phyloP scores from a whole-genome alignment of 805 yeast species.

The Kregervanrija delftensis region DNA sequence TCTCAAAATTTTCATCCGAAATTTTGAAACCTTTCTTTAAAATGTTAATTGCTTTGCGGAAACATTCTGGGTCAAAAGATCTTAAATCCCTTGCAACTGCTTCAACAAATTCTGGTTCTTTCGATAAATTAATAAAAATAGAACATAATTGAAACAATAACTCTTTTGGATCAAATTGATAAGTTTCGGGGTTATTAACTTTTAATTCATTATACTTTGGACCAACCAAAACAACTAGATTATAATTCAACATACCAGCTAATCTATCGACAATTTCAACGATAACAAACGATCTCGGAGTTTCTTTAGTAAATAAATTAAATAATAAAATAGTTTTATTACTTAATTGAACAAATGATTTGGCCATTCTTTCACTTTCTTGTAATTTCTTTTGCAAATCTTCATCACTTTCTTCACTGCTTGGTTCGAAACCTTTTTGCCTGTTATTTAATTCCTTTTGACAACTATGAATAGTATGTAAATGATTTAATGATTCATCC shows the following conservation, averaged over 20 bases:
- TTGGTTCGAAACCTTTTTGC: conserved; percentile 26
- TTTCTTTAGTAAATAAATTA: conserved; percentile 75
- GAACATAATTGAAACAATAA: conserved; percentile 64
- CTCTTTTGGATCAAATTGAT: conserved; percentile 73
- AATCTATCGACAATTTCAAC: conserved; percentile 89
- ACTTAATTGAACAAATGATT: conserved; percentile 73
- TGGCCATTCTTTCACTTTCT: conserved; percentile 69
- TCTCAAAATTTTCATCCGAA: conserved; percentile 40
- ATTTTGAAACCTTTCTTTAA: conserved; percentile 50
- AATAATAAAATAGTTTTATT: conserved; percentile 77
- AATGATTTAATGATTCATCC: conserved; percentile 82
- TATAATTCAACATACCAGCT: conserved; percentile 94
- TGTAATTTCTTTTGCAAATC: conserved; percentile 53
- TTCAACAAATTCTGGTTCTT: conserved; percentile 55
- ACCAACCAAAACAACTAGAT: conserved; percentile 87
- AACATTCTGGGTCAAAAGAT: conserved; percentile 65
- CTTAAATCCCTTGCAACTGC: conserved; percentile 92
- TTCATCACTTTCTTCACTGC: conserved; percentile 47
- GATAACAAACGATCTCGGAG: conserved; percentile 78
- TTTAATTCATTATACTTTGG: conserved; percentile 87
- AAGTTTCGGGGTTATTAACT: conserved; percentile 76
- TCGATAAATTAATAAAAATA: conserved; percentile 66
- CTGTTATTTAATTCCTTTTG: conserved; percentile 59
- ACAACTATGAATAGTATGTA: conserved; percentile 68
- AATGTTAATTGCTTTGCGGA: conserved; percentile 65